Base-by-base conservation (phyloP, 1,139 yeast genomes). In the Trichomonascaceae sp. region DNA sequence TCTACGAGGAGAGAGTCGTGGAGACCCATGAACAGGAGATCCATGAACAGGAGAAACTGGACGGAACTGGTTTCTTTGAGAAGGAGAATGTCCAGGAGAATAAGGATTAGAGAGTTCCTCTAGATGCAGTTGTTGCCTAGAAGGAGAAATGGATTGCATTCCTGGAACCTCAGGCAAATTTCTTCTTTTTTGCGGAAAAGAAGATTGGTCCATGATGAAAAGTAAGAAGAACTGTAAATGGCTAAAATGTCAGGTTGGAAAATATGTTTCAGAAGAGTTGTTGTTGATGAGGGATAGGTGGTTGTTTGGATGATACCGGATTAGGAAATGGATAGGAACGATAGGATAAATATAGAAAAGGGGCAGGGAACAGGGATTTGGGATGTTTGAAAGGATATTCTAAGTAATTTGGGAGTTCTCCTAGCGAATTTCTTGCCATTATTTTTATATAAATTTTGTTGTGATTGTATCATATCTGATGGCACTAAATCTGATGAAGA, bases 91-190 rank as follows among this genome's bases (percentile, higher is more conserved):
- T 39, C 57, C 49, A 4, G 57, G 53, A 8, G 57, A 53, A 47
- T 60, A 61, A 9, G 63, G 61, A 43, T 56, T 57, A 3, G 61
- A 58, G 38, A 61, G 45, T 43, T 57, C 62, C 38, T 59, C 62
- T 43, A 61, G 51, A 52, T 63, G 62, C 43, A 58, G 59, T 19
- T 59, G 56, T 48, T 60, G 64, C 41, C 64, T 53, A 18, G 55
- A 50, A 6, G 65, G 62, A 10, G 64, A 59, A 15, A 57, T 53
- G 13, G 51, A 43, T 10, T 36, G 52, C 12, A 47, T 17, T 18
- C 53, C 54, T 22, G 61, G 61, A n/a, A 58, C 53, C 19, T 56
- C 60, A 2, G 61, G 61, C 45, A 58, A 51, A 36, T 52, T 51
- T 20, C 61, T 53, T 19, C 49, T 41, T 32, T 56, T 45, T 17